Conservation (phyloP, 805 yeast genomes). For the Candida coquimbonensis region DNA sequence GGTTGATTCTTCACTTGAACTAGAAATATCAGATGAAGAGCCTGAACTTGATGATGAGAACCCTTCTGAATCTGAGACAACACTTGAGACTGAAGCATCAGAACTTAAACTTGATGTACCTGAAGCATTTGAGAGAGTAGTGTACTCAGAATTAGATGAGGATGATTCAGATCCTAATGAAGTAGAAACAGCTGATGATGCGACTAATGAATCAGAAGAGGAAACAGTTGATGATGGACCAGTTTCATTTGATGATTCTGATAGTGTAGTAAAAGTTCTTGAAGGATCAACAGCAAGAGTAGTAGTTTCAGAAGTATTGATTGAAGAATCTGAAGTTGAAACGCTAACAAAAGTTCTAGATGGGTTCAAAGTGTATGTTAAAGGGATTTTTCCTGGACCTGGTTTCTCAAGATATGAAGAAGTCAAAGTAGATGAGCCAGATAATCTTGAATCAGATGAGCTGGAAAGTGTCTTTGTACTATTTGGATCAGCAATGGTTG, state of each 20-base stretch:
- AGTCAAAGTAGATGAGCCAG: no score
- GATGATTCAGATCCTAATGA: background rate
- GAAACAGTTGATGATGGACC: background rate
- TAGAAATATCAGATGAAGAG: background rate
- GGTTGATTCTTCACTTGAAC: background rate
- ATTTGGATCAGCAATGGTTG: no score
- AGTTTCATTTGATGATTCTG: no score
- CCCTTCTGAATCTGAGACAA: background rate
- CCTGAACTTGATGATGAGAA: background rate
- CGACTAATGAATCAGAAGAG: background rate
- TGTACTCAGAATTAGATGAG: background rate
- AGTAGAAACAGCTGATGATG: background rate
- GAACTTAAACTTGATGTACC: background rate
- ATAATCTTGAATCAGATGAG: no score
- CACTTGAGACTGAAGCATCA: background rate
- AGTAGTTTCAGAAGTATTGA: background rate
- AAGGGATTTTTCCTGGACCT: no score
- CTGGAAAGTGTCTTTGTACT: no score
- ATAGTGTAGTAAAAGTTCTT: no score
- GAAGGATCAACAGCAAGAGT: background rate
- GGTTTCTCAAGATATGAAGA: no score
- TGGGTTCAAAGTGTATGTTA: no score
- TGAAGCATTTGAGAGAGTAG: background rate
- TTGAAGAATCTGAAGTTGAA: no score
- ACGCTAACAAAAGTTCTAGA: no score